Base-by-base conservation (phyloP, 1,139 yeast species). In the Hemisphaericaspora xylofermentans region DNA sequence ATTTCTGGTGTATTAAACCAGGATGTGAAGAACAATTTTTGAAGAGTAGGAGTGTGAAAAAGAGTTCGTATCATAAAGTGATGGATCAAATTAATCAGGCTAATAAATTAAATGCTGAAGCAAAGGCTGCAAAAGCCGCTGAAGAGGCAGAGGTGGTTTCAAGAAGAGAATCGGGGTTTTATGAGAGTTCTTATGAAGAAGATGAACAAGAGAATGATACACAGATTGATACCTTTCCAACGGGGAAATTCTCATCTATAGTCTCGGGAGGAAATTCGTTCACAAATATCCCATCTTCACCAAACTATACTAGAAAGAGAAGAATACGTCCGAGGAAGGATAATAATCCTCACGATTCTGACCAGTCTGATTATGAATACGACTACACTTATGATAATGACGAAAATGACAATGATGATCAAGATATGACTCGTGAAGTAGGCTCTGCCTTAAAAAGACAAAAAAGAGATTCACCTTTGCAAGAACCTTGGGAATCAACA, bases 1-100 rank as follows among this genome's bases (percentile, higher is more conserved):
- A 91, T 65, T 93, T 85, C 63, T 94, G 98, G 98, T 82, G 87
- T 53, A 88, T 93, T 41, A 89, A 84, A 47, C 71, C 79, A 17
- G 96, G 95, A 3, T 80, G 75, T 56, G 97, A 91, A 61, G 80
- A 80, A 49, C 88, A 84, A 60, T 93, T 93, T 56, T 73, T 87
- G 55, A 86, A 82, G 57, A 80, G 78, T 6, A 76, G 82, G 54
- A 63, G 70, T 40, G 70, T 67, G 33, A 76, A 72, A 52, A 74
- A 71, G 52, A 60, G 66, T 45, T 67, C 71, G 39, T 69, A 67
- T 51, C 73, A 70, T 42, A 76, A 70, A 50, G 70, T 71, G 3
- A 69, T 70, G 73, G 76, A 68, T 48, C 76, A 70, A 44, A 65
- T 71, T 34, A 48, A 42, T 15, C 43, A 52, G n/a, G 53, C 55